Evolutionary conservation across 2,329 filamentous ascomycete species (phyloP).

Genomic region (Stemphylium vesicarium): DNA sequence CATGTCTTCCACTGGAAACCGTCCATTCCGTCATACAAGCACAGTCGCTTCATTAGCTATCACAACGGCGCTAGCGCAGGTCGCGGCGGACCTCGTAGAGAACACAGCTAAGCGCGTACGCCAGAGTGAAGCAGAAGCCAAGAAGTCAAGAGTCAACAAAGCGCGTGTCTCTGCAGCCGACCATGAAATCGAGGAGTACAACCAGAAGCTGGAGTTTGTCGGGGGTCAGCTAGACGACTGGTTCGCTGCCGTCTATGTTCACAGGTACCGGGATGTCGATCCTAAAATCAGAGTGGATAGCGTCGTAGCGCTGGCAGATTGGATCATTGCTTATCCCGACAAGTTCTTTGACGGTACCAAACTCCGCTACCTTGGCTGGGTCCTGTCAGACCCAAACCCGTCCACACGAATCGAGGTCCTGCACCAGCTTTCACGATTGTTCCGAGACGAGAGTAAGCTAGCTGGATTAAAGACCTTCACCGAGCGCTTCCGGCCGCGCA

Average conservation of each 20-base stretch:
- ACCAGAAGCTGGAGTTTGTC: slow-evolving; percentile 71
- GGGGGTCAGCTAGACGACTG: slow-evolving; percentile 80
- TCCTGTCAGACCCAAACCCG: slow-evolving; percentile 80
- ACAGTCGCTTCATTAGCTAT: slow-evolving; percentile 84
- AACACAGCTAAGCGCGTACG: slow-evolving; percentile 77
- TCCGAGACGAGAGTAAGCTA: slow-evolving; percentile 80
- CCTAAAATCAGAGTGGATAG: slow-evolving; percentile 88
- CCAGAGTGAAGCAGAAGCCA: slow-evolving; percentile 78
- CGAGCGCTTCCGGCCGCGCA: slow-evolving; percentile 82
- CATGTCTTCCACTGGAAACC: slow-evolving; percentile 85
- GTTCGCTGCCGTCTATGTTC: slow-evolving; percentile 91
- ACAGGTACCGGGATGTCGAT: slow-evolving; percentile 94
- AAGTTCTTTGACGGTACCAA: slow-evolving; percentile 91
- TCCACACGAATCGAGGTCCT: slow-evolving; percentile 84
- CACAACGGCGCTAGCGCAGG: slow-evolving; percentile 75
- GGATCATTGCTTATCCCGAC: slow-evolving; percentile 85
- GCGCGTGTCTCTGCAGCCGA: slow-evolving; percentile 76
- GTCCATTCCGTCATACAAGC: slow-evolving; percentile 92
- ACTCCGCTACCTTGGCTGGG: slow-evolving; percentile 93
- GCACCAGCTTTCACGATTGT: slow-evolving; percentile 79
- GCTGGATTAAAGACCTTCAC: slow-evolving; percentile 84
- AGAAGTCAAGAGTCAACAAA: slow-evolving; percentile 78
- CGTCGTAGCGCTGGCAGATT: slow-evolving; percentile 81
- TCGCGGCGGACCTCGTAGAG: slow-evolving; percentile 73
- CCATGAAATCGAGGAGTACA: slow-evolving; percentile 72